A percentile compares a stretch with the other conserved stretches of the same genome.
These are phyloP conservation scores for Saturnispora hagleri DNA, from an alignment of 805 yeast species.

Conservation along the genomic window DNA sequence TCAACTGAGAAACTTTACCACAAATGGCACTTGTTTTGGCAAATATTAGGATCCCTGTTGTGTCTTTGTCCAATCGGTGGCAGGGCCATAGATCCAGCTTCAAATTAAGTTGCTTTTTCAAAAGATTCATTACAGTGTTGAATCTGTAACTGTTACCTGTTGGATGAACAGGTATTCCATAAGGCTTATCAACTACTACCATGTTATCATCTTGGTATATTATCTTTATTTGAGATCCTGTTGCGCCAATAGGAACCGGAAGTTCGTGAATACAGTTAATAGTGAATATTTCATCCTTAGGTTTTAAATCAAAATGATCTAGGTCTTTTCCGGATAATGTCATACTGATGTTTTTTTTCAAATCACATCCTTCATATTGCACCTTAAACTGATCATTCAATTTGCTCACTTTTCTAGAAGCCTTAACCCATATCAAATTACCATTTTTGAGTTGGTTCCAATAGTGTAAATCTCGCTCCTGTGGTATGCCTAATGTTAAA, in stretches of 20 bases:
- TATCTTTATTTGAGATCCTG: conserved; percentile 14
- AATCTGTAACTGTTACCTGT: conserved; percentile 32
- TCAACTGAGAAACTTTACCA: not conserved
- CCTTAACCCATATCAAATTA: not conserved
- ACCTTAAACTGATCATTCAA: not conserved
- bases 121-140: conserved; percentile 36
- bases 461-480: not conserved
- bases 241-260: conserved; percentile 20
- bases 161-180: conserved; percentile 49
- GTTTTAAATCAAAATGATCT: not conserved
- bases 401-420: not conserved
- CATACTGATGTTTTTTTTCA: not conserved
- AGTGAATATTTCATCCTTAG: not conserved
- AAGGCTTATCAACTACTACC: conserved; percentile 41
- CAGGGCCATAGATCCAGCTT: conserved; percentile 23
- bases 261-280: conserved; percentile 39
- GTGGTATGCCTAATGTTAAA: not conserved
- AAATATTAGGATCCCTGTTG: conserved; percentile 40
- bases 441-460: not conserved
- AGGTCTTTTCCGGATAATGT: not conserved
- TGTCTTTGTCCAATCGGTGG: conserved; percentile 41
- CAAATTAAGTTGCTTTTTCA: conserved; percentile 25
- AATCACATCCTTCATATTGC: not conserved
- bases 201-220: conserved; percentile 31
- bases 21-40: conserved; percentile 26